phyloP scores from a whole-genome alignment of 2,329 filamentous ascomycete species.

The Sporothrix pallida region DNA sequence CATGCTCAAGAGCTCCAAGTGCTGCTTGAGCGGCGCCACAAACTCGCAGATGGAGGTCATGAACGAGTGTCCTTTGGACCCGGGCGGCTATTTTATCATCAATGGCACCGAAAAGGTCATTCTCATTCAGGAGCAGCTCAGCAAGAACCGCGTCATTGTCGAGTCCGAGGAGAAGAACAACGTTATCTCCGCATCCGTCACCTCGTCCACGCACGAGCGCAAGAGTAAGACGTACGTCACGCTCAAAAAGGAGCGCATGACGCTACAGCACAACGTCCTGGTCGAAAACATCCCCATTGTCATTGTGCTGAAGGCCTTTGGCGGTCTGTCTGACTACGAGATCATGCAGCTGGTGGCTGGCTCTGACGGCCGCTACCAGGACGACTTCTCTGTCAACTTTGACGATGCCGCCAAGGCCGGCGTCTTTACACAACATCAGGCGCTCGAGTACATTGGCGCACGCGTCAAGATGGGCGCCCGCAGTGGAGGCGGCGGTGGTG shows the following conservation, averaged over 20 bases:
- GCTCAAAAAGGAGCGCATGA: conserved; percentile 89
- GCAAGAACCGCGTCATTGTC: conserved; percentile 98
- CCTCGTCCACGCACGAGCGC: conserved; percentile 94
- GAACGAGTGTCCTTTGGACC: conserved; percentile 95
- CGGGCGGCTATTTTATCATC: conserved; percentile 97
- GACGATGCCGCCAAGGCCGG: conserved; percentile 85
- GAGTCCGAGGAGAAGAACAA: conserved; percentile 92
- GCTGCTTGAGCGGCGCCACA: conserved; percentile 80
- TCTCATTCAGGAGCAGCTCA: conserved; percentile 95
- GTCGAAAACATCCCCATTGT: conserved; percentile 95
- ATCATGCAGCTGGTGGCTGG: conserved; percentile 91
- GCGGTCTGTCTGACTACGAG: conserved; percentile 91
- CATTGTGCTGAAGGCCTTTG: conserved; percentile 89
- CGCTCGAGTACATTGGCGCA: conserved; percentile 86
- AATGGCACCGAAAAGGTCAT: conserved; percentile 99
- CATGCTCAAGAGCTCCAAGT: conserved; percentile 96
- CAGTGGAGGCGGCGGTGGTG: conserved; percentile 39
- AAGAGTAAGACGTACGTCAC: conserved; percentile 98
- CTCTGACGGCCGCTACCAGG: conserved; percentile 85
- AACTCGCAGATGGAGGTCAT: conserved; percentile 88
- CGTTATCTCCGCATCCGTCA: conserved; percentile 93
- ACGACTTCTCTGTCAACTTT: conserved; percentile 94
- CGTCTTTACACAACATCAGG: conserved; percentile 92
- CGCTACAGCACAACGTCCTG: conserved; percentile 89
- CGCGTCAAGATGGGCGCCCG: conserved; percentile 86